These are phyloP conservation scores for Penicillium fimorum DNA, from an alignment of 495 filamentous ascomycete species.

Conservation along the genomic window DNA sequence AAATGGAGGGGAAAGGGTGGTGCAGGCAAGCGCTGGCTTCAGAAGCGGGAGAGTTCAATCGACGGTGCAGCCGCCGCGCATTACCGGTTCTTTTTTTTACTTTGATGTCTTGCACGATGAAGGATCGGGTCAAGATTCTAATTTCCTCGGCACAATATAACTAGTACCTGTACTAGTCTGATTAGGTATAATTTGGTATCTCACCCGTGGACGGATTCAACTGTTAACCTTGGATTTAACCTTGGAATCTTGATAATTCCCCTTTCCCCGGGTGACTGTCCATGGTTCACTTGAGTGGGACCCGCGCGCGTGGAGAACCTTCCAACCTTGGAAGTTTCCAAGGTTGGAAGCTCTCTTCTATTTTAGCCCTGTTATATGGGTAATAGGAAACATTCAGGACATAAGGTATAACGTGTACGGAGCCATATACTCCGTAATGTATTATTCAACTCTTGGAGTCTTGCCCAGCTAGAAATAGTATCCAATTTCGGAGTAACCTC, in stretches of 20 bases:
- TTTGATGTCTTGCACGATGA: conserved; percentile 14
- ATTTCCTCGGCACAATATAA: neutral
- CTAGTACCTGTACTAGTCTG: neutral
- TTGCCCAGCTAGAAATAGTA: conserved; percentile 2
- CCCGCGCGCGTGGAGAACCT: conserved; percentile 12
- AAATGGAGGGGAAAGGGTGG: conserved; percentile 5
- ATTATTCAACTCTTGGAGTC: neutral
- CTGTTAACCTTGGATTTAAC: neutral
- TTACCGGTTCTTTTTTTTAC: conserved; percentile 20
- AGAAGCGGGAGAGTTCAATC: conserved; percentile 16
- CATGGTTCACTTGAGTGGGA: conserved; percentile 22
- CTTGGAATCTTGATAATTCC: neutral
- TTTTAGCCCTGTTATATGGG: too few relatives aligned
- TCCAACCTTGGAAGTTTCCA: neutral
- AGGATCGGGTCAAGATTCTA: conserved; percentile 2
- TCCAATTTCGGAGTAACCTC: conserved; percentile 10
- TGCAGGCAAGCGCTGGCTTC: conserved; percentile 9
- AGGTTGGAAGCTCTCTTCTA: too few relatives aligned
- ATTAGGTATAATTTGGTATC: neutral
- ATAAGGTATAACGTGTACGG: neutral
- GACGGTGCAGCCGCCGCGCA: conserved; percentile 28
- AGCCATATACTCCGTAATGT: too few relatives aligned
- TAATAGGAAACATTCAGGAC: neutral
- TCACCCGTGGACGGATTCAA: neutral
- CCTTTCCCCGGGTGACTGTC: conserved; percentile 10